Conservation (phyloP, 2,329 filamentous ascomycete genomes). For the Fusarium sp. region DNA sequence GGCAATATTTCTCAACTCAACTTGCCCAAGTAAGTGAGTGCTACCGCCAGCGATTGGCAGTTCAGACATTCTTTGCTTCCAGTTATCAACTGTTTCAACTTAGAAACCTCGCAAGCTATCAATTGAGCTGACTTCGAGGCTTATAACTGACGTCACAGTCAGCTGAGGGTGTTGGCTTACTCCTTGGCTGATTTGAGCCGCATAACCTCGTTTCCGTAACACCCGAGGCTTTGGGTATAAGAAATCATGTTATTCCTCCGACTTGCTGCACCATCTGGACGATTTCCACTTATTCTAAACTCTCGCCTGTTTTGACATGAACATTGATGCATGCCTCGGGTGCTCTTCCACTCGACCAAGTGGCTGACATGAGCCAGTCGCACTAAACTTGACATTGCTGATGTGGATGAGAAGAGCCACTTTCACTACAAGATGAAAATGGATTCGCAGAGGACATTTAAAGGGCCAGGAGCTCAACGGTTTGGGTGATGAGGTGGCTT, state of each 20-base stretch:
- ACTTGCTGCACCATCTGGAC: background rate
- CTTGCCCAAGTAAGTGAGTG: too few species aligned
- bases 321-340: background rate
- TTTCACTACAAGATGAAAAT: background rate
- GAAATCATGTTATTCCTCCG: background rate
- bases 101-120: background rate
- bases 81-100: background rate
- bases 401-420: background rate
- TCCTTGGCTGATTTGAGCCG: conserved; percentile 10
- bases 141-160: conserved; percentile 6
- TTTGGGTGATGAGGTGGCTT: background rate
- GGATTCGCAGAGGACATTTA: background rate
- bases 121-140: background rate
- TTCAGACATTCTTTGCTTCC: background rate
- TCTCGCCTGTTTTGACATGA: background rate
- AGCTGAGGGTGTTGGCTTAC: background rate
- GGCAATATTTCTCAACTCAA: too few species aligned
- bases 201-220: background rate
- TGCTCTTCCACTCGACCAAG: conserved; percentile 2
- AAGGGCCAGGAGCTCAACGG: background rate
- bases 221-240: background rate
- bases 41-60: background rate
- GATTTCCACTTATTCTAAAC: background rate
- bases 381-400: background rate
- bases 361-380: conserved; percentile 12